Evolutionary conservation across 1,139 yeast species (phyloP).

Genomic region (Pichia kudriavzevii): DNA sequence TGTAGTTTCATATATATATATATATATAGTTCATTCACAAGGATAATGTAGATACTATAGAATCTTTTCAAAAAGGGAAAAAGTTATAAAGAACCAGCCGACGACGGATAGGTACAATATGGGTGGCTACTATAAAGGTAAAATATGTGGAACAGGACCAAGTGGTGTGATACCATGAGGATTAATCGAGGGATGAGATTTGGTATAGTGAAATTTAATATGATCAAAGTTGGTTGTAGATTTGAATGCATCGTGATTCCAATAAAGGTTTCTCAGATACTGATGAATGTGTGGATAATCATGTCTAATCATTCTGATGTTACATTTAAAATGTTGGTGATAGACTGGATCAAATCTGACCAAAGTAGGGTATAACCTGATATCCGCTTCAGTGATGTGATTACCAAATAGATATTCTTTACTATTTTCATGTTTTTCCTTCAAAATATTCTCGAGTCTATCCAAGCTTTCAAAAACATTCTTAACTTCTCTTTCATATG

Average conservation of each 20-base stretch:
- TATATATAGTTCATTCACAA: background rate
- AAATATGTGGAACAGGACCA: slow-evolving; percentile 80
- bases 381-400: slow-evolving; percentile 79
- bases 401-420: slow-evolving; percentile 52
- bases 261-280: slow-evolving; percentile 79
- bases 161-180: slow-evolving; percentile 79
- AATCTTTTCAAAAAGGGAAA: too few species aligned
- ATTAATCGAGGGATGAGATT: slow-evolving; percentile 71
- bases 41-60: too few species aligned
- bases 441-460: slow-evolving; percentile 60
- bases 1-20: slow-evolving; percentile 1
- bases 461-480: slow-evolving; percentile 67
- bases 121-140: slow-evolving; percentile 35
- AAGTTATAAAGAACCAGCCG: too few species aligned
- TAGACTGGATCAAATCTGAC: slow-evolving; percentile 87
- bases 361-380: slow-evolving; percentile 76
- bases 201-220: slow-evolving; percentile 84
- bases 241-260: slow-evolving; percentile 67
- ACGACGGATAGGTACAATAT: too few species aligned
- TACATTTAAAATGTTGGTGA: slow-evolving; percentile 92
- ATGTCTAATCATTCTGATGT: slow-evolving; percentile 69
- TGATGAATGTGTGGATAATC: slow-evolving; percentile 73
- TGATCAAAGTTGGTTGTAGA: slow-evolving; percentile 82
- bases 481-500: slow-evolving; percentile 65
- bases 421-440: slow-evolving; percentile 36